Conservation (phyloP, 2,329 filamentous ascomycete species). For the Nakataea oryzae region DNA sequence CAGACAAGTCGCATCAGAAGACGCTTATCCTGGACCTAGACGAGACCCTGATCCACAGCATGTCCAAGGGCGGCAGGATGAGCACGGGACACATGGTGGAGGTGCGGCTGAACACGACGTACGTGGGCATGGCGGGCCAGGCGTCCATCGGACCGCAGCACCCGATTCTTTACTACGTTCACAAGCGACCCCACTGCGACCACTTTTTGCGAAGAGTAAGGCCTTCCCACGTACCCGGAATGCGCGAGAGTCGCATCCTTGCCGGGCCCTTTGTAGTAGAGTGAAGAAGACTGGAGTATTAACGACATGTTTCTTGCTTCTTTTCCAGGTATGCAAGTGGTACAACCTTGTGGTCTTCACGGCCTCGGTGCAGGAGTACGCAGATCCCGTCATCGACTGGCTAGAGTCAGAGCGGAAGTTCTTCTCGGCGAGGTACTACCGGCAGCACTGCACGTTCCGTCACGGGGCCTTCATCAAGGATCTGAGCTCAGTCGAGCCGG, state of each 20-base stretch:
- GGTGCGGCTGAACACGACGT: constrained; percentile 71
- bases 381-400: constrained; percentile 98
- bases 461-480: constrained; percentile 98
- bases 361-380: constrained; percentile 95
- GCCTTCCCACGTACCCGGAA: neutral
- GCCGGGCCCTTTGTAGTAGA: neutral
- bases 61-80: constrained; percentile 93
- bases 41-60: constrained; percentile 95
- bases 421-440: constrained; percentile 87
- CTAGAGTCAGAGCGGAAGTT: constrained; percentile 94
- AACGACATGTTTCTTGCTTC: neutral
- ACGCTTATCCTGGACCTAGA: constrained; percentile 92
- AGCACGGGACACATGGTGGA: constrained; percentile 98
- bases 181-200: constrained; percentile 94
- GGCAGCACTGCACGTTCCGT: constrained; percentile 91
- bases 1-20: constrained; percentile 59
- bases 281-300: neutral
- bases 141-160: constrained; percentile 72
- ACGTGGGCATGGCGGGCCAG: constrained; percentile 56
- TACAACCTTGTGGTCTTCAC: constrained; percentile 97
- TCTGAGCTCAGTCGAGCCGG: constrained; percentile 87
- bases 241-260: no score
- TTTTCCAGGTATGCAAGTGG: constrained; percentile 74
- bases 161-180: constrained; percentile 96
- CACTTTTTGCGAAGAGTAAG: constrained; percentile 80